Evolutionary conservation across 495 filamentous ascomycete genomes (phyloP).

Genomic region (Glarea lozoyensis): DNA sequence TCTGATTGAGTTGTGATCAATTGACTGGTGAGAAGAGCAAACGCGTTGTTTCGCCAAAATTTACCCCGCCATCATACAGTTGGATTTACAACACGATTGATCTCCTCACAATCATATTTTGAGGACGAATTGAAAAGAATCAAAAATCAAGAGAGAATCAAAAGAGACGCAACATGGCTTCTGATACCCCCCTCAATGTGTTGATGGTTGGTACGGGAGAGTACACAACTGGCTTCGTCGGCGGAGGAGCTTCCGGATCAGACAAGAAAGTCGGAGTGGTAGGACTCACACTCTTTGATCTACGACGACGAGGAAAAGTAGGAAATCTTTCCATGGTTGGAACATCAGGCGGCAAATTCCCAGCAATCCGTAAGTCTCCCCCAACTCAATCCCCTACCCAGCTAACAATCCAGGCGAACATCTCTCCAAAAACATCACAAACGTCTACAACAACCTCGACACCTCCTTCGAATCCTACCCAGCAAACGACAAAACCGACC

Average conservation of each 20-base stretch:
- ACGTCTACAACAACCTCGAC: constrained; percentile 82
- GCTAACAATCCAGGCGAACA: constrained; percentile 53
- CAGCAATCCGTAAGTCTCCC: constrained; percentile 65
- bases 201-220: constrained; percentile 94
- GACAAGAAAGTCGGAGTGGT: constrained; percentile 95
- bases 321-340: constrained; percentile 83
- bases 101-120: too few species aligned
- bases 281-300: constrained; percentile 81
- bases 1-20: too few species aligned
- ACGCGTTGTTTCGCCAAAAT: too few species aligned
- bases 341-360: constrained; percentile 78
- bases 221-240: constrained; percentile 90
- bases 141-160: too few species aligned
- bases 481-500: constrained; percentile 57
- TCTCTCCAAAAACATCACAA: constrained; percentile 77
- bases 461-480: constrained; percentile 77
- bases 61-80: too few species aligned
- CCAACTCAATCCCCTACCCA: background rate
- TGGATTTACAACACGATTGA: too few species aligned
- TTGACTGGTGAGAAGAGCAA: too few species aligned
- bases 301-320: constrained; percentile 81
- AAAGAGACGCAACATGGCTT: too few species aligned
- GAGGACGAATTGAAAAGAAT: too few species aligned
- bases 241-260: constrained; percentile 63
- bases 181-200: constrained; percentile 57